A percentile compares a stretch with the other conserved stretches of the same genome.
Conservation (phyloP, 163 green algal genomes). For the Scenedesmus sp. region DNA sequence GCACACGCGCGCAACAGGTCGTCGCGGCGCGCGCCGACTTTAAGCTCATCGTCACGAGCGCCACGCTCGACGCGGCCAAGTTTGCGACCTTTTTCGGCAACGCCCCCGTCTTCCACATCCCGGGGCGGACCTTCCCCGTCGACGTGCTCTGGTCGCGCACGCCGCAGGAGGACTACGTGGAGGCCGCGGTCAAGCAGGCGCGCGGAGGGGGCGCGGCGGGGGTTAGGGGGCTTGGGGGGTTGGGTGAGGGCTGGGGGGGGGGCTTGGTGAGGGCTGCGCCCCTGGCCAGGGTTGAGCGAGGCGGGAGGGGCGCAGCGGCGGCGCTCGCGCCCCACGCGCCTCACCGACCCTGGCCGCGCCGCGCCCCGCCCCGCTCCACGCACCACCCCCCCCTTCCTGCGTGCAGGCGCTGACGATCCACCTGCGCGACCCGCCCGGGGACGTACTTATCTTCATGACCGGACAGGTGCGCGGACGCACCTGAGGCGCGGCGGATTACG, state of each 20-base stretch:
- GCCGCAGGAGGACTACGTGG: conserved; percentile 95
- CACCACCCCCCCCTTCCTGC: too few relatives aligned
- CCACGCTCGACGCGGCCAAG: conserved; percentile 92
- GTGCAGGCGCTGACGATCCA: conserved; percentile 94
- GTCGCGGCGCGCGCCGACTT: conserved; percentile 91
- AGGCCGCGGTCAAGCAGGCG: conserved; percentile 95
- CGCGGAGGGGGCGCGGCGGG: neutral
- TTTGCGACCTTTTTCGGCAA: conserved; percentile 89
- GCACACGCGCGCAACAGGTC: too few relatives aligned
- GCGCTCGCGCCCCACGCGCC: too few relatives aligned
- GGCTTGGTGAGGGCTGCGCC: too few relatives aligned
- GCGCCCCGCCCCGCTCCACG: too few relatives aligned
- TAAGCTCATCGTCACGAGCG: conserved; percentile 95
- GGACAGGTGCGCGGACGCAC: conserved; percentile 66
- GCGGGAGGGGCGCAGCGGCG: too few relatives aligned
- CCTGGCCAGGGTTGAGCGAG: too few relatives aligned
- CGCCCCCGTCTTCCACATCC: conserved; percentile 94
- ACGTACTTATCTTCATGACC: conserved; percentile 99
- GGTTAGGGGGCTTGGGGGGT: neutral
- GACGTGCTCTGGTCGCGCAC: conserved; percentile 92
- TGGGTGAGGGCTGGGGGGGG: too few relatives aligned
- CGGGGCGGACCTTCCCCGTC: conserved; percentile 97
- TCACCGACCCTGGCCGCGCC: too few relatives aligned
- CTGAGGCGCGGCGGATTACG: too few relatives aligned
- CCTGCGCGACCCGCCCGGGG: conserved; percentile 83